Evolutionary conservation across 441 rosid genomes (phyloP).

Genomic region (Viola pubescens): DNA sequence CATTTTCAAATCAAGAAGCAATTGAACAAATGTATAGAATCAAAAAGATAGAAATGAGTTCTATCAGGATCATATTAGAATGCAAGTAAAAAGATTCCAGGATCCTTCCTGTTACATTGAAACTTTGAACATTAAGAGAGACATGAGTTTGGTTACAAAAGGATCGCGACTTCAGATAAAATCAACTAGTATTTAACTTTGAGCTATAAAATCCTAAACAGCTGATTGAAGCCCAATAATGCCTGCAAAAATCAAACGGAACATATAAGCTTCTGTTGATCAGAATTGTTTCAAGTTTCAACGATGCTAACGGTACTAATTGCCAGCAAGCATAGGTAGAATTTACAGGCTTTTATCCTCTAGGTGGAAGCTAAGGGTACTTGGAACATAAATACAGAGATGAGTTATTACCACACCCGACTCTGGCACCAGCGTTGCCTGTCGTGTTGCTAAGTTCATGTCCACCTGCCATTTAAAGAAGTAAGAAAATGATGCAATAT

Average conservation of each 20-base stretch:
- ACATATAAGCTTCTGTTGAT: slow-evolving; percentile 2
- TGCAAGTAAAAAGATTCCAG: neutral
- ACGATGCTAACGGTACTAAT: neutral
- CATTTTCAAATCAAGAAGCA: no score
- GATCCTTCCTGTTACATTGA: neutral
- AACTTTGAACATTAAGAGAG: neutral
- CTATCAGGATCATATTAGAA: neutral
- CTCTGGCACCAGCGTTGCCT: slow-evolving; percentile 86
- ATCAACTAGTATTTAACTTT: no score
- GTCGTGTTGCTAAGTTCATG: slow-evolving; percentile 87
- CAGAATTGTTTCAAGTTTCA: neutral
- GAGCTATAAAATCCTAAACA: slow-evolving; percentile 22
- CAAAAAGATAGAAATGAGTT: no score
- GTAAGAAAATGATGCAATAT: neutral
- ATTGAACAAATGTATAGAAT: no score
- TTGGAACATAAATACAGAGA: neutral
- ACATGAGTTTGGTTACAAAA: neutral
- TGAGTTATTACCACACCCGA: slow-evolving; percentile 67
- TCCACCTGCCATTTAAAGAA: slow-evolving; percentile 48
- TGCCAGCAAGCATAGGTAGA: neutral
- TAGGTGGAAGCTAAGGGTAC: neutral
- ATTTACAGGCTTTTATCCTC: no score
- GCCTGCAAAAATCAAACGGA: slow-evolving; percentile 37
- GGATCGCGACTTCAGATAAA: neutral
- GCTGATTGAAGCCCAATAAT: slow-evolving; percentile 76